Evolutionary conservation across 768 basidiomycete species (phyloP).

Genomic region (Filobasidium wieringae): DNA sequence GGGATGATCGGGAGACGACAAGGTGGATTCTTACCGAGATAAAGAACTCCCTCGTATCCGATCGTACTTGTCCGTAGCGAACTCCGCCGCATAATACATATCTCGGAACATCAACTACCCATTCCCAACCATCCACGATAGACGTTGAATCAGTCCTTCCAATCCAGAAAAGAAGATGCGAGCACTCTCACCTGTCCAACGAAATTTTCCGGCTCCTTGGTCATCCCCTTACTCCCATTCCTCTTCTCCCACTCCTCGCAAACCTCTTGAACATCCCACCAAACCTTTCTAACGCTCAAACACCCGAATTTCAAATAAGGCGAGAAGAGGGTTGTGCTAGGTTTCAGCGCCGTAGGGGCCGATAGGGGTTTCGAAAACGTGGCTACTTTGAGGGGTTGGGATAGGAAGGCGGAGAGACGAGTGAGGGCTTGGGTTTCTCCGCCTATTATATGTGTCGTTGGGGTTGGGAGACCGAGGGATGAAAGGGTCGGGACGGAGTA

Average conservation of each 20-base stretch:
- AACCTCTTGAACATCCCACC: conserved; percentile 34
- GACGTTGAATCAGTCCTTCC: too few relatives aligned
- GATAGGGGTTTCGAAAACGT: conserved; percentile 40
- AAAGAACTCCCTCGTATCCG: conserved; percentile 37
- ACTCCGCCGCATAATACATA: conserved; percentile 39
- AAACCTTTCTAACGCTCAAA: conserved; percentile 37
- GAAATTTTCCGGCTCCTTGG: conserved; percentile 38
- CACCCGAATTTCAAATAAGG: conserved; percentile 41
- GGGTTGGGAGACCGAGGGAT: conserved; percentile 28
- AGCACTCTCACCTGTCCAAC: conserved; percentile 27
- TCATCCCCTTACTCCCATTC: conserved; percentile 21
- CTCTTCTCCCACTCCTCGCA: conserved; percentile 20
- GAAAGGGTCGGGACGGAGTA: conserved; percentile 38
- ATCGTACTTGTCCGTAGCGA: conserved; percentile 33
- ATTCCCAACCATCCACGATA: conserved; percentile 18
- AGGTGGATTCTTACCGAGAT: conserved; percentile 24
- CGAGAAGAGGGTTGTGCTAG: conserved; percentile 31
- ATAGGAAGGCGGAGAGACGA: conserved; percentile 25
- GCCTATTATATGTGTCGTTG: conserved; percentile 32
- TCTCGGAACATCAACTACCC: conserved; percentile 37
- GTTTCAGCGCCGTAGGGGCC: conserved; percentile 36
- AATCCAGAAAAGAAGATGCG: too few relatives aligned
- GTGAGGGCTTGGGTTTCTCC: conserved; percentile 33
- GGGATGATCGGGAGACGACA: background rate
- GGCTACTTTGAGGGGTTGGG: conserved; percentile 26